phyloP scores from a whole-genome alignment of 2,329 filamentous ascomycete genomes.

The Ilyonectria mors-panacis region DNA sequence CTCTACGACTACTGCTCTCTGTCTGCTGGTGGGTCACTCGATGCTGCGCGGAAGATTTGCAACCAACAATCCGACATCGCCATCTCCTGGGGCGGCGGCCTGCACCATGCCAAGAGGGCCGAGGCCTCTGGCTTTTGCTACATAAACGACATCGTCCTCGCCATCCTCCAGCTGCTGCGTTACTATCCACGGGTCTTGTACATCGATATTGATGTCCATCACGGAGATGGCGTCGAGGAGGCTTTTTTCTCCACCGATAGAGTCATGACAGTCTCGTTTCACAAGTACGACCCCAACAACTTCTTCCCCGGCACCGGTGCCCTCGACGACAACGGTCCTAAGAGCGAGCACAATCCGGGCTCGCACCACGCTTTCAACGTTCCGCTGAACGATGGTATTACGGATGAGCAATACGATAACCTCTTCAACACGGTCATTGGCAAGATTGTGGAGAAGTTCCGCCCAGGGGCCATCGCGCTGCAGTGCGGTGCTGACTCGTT shows the following conservation, averaged over 20 bases:
- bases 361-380: conserved; percentile 93
- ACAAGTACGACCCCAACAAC: conserved; percentile 88
- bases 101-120: conserved; percentile 95
- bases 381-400: conserved; percentile 90
- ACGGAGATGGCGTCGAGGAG: conserved; percentile 92
- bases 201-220: conserved; percentile 94
- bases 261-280: conserved; percentile 94
- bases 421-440: conserved; percentile 89
- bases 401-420: conserved; percentile 88
- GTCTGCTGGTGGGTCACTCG: conserved; percentile 90
- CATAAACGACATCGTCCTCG: conserved; percentile 98
- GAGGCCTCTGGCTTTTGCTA: conserved; percentile 98
- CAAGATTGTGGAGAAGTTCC: conserved; percentile 84
- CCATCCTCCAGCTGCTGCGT: conserved; percentile 88
- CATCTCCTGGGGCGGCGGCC: conserved; percentile 96
- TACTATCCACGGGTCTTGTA: conserved; percentile 90
- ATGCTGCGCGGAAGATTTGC: conserved; percentile 90
- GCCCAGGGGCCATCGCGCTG: conserved; percentile 91
- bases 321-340: conserved; percentile 86
- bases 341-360: conserved; percentile 86
- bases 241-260: conserved; percentile 92
- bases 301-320: conserved; percentile 96
- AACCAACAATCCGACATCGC: conserved; percentile 93
- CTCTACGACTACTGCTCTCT: conserved; percentile 96
- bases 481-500: conserved; percentile 97